Evolutionary conservation across 345 rosid species (phyloP), one percentile per base, ranked within the genome.

Genomic region (Laguncularia racemosa): DNA sequence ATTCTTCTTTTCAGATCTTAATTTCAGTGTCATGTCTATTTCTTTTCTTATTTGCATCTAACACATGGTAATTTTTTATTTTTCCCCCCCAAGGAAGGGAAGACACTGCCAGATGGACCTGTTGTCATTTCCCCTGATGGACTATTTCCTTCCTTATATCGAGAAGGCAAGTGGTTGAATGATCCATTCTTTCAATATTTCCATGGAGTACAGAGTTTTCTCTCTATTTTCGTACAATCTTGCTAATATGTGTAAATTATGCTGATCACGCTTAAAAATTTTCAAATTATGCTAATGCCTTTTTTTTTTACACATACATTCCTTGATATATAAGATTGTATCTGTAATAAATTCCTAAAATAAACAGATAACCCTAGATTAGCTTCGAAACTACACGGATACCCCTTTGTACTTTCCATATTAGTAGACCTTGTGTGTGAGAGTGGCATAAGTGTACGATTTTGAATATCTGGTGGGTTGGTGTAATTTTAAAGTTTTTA

Each of bases 41-140:
- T 47, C 46, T 26, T 13, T 50, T 16, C 38, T 48, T 10, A 23
- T 51, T 48, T 55, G 50, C n/a, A 44, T 28, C 53, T 45, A 46
- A 45, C 18, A 13, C 33, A 15, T 38, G 0, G 20, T 16, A 23
- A 20, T 51, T 21, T 46, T 43, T 53, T 16, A 16, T 21, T 59
- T 55, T 60, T 14, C 48, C 5, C 5, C 28, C 26, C 53, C 17
- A 71, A 89, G 99, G 88, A 93, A 53, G 99, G 97, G 49, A 89
- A 85, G 71, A 84, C 84, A 57, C 84, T 93, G 67, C 99, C 99
- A 19, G 97, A 93, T 62, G 99, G 99, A 44, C 99, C 99, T 16
- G 85, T 89, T 68, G 92, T 93, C 58, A 93, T 93, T 65, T 93
- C 99, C 58, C 99, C 99, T 0, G 99, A 93, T 73, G 99, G 99